Base-by-base conservation (phyloP, 2,329 filamentous ascomycete species). In the Alternaria dauci region DNA sequence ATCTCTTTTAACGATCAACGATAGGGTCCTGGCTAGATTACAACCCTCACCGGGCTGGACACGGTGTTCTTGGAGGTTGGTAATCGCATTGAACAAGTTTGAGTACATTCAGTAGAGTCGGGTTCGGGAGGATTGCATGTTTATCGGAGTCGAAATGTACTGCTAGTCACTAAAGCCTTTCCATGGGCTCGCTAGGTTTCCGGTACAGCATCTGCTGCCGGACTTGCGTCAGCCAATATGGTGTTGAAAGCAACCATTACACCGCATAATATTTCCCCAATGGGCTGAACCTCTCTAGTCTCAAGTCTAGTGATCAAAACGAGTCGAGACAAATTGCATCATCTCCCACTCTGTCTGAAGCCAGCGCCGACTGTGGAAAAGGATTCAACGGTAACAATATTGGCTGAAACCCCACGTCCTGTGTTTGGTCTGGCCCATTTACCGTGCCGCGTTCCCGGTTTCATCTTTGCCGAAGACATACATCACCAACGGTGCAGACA, bases 1-100 rank as follows among this genome's bases (percentile, higher is more conserved):
- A 52, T 62, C 52, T 60, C 46, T 48, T 58, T 60, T 65, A 55
- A 65, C 62, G 61, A 65, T 67, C 57, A 59, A 59, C 39, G 62
- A 63, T 62, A 65, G 57, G 63, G 59, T 56, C 52, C 43, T 56
- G 55, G 60, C 51, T 72, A 67, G 68, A 71, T 47, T 65, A 68
- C 52, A 59, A 66, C 69, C 69, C 66, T 68, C 71, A 73, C 71
- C 71, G 68, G 65, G 68, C 70, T 76, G 71, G 66, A 65, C 63
- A 61, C 65, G 70, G 69, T 71, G 70, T 70, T 63, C 57, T 51
- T 62, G 41, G 55, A 52, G 52, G 58, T 51, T 62, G 41, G 60
- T 57, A 58, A 63, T 61, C 43, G 42, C 46, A 52, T 56, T 36
- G 53, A 48, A 51, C 47, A 54, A 61, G 42, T 58, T 57, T 58